Base-by-base conservation (phyloP, 257 asterid species). In the Linderniella brevidens region DNA sequence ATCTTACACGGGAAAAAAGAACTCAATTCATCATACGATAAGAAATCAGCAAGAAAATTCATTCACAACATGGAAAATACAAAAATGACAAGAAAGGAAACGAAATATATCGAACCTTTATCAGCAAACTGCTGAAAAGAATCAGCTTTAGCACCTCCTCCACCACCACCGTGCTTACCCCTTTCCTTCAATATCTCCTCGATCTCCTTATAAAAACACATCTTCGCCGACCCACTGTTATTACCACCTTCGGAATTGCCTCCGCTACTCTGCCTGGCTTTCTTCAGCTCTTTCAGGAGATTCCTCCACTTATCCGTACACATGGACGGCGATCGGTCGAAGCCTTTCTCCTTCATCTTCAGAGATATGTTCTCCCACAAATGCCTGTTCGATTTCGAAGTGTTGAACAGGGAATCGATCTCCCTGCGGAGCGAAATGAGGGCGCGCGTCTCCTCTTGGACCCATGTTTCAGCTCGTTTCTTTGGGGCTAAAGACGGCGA, bases 271-370 rank as follows among this genome's bases (percentile, higher is more conserved):
- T 76, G 93, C 69, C 79, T 86, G 17, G 74, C 77, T 59, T 82
- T 86, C 74, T 86, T 86, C 55, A 70, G 82, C 55, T 82, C 96
- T 69, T 82, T 86, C 51, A 86, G 48, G 72, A 86, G 61, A 68
- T 86, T 86, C 71, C 94, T 75, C 97, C 97, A 86, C 58, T 86
- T 86, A 39, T 81, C 96, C 2, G 96, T 86, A 11, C 96, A 86
- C 96, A 86, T 86, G 11, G 92, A 75, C 1, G 97, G 92, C 3
- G 94, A 82, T 41, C 97, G 63, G 48, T 86, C 97, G 38, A 82
- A 86, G 36, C 97, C 97, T 46, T 80, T 86, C 17, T 73, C 92
- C 64, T 82, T 86, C 97, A 86, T 86, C 57, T 82, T 86, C 68
- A 65, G 12, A 8, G 97, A 82, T 29, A 86, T 86, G 61, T 67